Base-by-base conservation (phyloP, 2,329 filamentous ascomycete genomes). In the Huntiella decipiens region DNA sequence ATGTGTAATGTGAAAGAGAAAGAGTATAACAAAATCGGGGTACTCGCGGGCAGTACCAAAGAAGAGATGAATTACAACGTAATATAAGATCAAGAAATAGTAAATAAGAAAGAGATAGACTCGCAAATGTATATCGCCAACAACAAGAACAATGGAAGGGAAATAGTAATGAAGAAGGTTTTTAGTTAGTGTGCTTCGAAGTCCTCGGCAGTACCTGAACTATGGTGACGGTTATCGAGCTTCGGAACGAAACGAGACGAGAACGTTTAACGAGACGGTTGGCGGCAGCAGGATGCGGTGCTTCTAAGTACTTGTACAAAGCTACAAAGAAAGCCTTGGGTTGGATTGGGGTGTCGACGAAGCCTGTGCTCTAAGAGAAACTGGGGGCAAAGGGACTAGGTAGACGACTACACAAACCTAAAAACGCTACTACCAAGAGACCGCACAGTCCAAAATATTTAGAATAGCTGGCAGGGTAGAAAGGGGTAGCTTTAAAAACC, bases 201-300 rank as follows among this genome's bases (percentile, higher is more conserved):
- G 10, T 19, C 19, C 38, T 32, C n/a, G 16, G 33, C 28, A 45
- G 35, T 44, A 34, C 22, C 46, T 33, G 42, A 39, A 35, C n/a
- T 32, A 38, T 44, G 32, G 42, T 22, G 46, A 41, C 37, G 37
- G 36, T 46, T 46, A 40, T 49, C 41, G 44, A 46, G 34, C 32
- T 38, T 44, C 46, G 42, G 42, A 43, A 48, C 46, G 40, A 47
- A 42, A 43, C 40, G 40, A 49, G 47, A 49, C 47, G 44, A 46
- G 47, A 43, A 35, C 31, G 31, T 46, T 49, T 49, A 44, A 40
- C 47, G 47, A 49, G 47, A 45, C 40, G 36, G 36, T 36, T 40
- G 44, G 44, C 43, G 44, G 44, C 47, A 49, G 47, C 47, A 49
- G 47, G 47, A 49, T 49, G 47, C 47, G 36, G 36, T 40, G 39